Percentiles rank a stretch among this genome's conserved stretches.
These are phyloP conservation scores for Sporopachydermia lactativora DNA, from an alignment of 805 yeast species.

Conservation along the genomic window DNA sequence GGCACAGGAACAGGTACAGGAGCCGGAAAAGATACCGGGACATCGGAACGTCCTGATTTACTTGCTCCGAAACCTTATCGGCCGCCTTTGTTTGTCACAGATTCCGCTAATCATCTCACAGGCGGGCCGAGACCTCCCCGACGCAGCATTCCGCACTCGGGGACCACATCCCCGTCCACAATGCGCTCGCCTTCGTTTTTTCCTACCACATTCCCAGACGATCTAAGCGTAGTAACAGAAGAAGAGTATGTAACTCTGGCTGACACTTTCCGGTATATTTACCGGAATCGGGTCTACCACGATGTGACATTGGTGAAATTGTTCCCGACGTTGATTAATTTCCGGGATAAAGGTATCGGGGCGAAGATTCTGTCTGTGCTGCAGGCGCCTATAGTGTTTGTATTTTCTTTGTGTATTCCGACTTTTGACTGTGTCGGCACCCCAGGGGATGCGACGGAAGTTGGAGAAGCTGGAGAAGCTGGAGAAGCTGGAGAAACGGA, in stretches of 20 bases:
- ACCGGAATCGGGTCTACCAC: neutral
- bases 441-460: too few species aligned
- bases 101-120: neutral
- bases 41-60: neutral
- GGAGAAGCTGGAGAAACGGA: slow-evolving; percentile 10
- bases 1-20: too few species aligned
- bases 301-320: slow-evolving; percentile 8
- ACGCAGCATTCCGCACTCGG: neutral
- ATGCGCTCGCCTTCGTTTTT: neutral
- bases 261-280: slow-evolving; percentile 1
- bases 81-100: too few species aligned
- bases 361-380: slow-evolving; percentile 14
- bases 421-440: too few species aligned
- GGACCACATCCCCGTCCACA: neutral
- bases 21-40: neutral
- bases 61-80: neutral
- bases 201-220: neutral
- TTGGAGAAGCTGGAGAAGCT: slow-evolving; percentile 6
- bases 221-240: neutral
- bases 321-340: slow-evolving; percentile 17
- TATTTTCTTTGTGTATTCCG: slow-evolving; percentile 19
- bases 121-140: neutral
- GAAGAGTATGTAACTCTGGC: neutral
- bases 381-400: slow-evolving; percentile 18
- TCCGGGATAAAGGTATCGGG: slow-evolving; percentile 13